These are phyloP conservation scores for Epichloe brachyelytri DNA, from an alignment of 2,329 filamentous ascomycete genomes.

Conservation along the genomic window DNA sequence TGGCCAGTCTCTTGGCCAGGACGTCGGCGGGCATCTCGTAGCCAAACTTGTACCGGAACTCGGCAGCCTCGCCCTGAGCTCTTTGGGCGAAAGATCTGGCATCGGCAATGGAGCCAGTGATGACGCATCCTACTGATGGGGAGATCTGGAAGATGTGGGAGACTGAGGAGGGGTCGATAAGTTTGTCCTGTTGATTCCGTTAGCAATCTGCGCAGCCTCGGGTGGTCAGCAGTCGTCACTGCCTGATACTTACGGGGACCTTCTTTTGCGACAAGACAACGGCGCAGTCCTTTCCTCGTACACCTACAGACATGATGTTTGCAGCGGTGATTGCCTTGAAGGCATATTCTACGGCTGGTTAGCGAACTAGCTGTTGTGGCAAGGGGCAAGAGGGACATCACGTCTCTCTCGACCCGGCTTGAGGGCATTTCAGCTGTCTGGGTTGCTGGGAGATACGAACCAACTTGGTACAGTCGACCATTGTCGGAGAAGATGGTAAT, in stretches of 20 bases:
- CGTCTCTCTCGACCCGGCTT: neutral
- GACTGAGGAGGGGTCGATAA: slow-evolving; percentile 94
- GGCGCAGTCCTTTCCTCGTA: slow-evolving; percentile 92
- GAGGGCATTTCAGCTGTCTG: neutral
- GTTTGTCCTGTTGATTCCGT: slow-evolving; percentile 62
- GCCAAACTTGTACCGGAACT: slow-evolving; percentile 96
- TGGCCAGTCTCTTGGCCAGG: slow-evolving; percentile 89
- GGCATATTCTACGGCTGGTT: slow-evolving; percentile 69
- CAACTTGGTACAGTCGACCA: slow-evolving; percentile 97
- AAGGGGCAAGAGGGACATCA: neutral
- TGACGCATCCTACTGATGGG: slow-evolving; percentile 90
- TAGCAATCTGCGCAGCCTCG: neutral
- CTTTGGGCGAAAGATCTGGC: slow-evolving; percentile 85
- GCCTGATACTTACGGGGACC: slow-evolving; percentile 62
- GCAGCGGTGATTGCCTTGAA: slow-evolving; percentile 99
- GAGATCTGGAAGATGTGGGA: slow-evolving; percentile 97
- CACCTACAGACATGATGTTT: slow-evolving; percentile 95
- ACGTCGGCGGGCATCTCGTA: slow-evolving; percentile 99
- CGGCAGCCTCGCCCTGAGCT: slow-evolving; percentile 87
- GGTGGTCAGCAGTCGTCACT: neutral
- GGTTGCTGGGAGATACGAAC: slow-evolving; percentile 42
- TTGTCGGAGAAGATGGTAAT: slow-evolving; percentile 99
- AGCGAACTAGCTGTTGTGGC: neutral
- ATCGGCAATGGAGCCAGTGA: slow-evolving; percentile 97
- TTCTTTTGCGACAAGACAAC: slow-evolving; percentile 99